Conservation (phyloP, 805 yeast species). For the Ogataea pilisensis region DNA sequence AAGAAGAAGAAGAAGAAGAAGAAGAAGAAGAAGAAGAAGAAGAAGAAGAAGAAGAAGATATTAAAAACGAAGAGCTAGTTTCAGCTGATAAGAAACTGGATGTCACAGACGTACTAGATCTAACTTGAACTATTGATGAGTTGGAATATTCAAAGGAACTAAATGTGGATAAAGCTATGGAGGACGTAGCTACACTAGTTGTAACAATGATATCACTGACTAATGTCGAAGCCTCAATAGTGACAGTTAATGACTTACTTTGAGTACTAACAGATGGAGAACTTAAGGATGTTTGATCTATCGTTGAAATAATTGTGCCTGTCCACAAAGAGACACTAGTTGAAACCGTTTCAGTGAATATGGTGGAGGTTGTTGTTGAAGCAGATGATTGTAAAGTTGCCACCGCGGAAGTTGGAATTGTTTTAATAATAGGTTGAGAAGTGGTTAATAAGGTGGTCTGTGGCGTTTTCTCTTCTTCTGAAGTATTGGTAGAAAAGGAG, state of each 20-base stretch:
- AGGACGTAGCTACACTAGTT: neutral
- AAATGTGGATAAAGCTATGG: neutral
- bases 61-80: neutral
- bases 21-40: constrained; percentile 1
- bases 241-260: constrained; percentile 21
- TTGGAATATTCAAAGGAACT: neutral
- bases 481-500: neutral
- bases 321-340: constrained; percentile 3
- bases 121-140: no score
- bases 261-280: constrained; percentile 2
- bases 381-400: constrained; percentile 8
- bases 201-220: constrained; percentile 17
- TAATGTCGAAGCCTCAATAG: constrained; percentile 25
- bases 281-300: neutral
- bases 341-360: constrained; percentile 3
- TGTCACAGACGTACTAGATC: no score
- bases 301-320: constrained; percentile 9
- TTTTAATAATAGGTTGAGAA: neutral
- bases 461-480: neutral
- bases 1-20: constrained; percentile 1
- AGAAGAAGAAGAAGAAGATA: constrained; percentile 5
- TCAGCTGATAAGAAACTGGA: neutral
- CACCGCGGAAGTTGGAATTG: neutral
- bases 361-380: constrained; percentile 7
- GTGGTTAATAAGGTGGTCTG: neutral